Evolutionary conservation across 371 early-diverging fungal species (phyloP).

Genomic region (Smittium culicis): DNA sequence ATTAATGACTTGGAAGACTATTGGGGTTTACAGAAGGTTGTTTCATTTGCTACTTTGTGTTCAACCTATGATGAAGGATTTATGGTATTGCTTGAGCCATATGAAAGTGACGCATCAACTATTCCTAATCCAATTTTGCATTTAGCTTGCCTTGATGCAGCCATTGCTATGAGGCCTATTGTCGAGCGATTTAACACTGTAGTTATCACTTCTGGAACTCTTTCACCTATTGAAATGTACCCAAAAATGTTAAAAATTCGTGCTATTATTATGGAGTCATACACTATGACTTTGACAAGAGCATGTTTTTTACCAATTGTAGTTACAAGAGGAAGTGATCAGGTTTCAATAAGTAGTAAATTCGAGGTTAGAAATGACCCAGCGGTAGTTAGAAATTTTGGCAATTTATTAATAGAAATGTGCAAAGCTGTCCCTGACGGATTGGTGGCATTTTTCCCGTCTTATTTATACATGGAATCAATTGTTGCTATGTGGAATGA

Average conservation of each 20-base stretch:
- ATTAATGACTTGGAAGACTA: conserved; percentile 81
- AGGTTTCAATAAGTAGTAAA: conserved; percentile 89
- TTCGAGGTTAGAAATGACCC: conserved; percentile 97
- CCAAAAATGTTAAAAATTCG: conserved; percentile 92
- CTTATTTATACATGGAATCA: conserved; percentile 97
- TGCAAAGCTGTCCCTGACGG: conserved; percentile 96
- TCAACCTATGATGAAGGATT: conserved; percentile 96
- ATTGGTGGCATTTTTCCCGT: conserved; percentile 97
- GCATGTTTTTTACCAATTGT: conserved; percentile 93
- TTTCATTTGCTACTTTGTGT: conserved; percentile 89
- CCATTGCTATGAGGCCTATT: conserved; percentile 92
- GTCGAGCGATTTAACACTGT: conserved; percentile 94
- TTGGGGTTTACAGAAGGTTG: conserved; percentile 70
- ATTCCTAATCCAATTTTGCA: conserved; percentile 93
- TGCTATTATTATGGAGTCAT: conserved; percentile 72
- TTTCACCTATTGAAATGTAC: conserved; percentile 98
- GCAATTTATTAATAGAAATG: conserved; percentile 91
- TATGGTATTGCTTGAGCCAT: conserved; percentile 94
- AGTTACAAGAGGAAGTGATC: conserved; percentile 95
- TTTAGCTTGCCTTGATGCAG: conserved; percentile 92
- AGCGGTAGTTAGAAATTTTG: conserved; percentile 98
- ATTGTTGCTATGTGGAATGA: conserved; percentile 98
- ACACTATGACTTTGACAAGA: conserved; percentile 85
- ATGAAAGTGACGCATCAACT: conserved; percentile 78
- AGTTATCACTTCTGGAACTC: conserved; percentile 98